These are phyloP conservation scores for Centella asiatica DNA, from an alignment of 129 eudicot genomes.

Conservation along the genomic window DNA sequence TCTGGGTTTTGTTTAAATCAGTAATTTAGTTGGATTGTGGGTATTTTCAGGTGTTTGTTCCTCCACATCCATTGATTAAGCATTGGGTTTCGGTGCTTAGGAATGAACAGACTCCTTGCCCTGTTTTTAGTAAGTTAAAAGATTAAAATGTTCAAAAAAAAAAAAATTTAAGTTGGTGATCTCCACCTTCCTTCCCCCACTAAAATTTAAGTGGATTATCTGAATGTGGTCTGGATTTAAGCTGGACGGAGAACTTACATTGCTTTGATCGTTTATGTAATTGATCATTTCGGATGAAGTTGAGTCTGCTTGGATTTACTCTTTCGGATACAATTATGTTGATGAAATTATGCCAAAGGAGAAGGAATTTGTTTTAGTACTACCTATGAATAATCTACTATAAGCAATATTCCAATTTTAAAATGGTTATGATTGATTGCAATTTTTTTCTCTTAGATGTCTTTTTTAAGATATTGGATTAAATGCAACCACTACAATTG, in stretches of 20 bases:
- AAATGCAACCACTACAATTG: not conserved
- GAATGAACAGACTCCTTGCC: slow-evolving; percentile 83
- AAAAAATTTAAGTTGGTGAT: too few species aligned
- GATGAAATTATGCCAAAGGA: not conserved
- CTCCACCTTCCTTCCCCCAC: too few species aligned
- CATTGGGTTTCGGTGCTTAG: slow-evolving; percentile 99
- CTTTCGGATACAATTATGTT: too few species aligned
- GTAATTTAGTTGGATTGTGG: not conserved
- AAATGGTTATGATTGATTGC: not conserved
- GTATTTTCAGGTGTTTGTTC: slow-evolving; percentile 68
- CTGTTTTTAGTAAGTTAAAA: slow-evolving; percentile 64
- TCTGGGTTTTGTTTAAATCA: not conserved
- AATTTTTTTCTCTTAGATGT: too few species aligned
- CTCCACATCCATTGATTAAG: slow-evolving; percentile 90
- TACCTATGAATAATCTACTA: not conserved
- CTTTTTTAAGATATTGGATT: too few species aligned
- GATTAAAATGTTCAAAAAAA: too few species aligned
- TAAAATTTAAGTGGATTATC: too few species aligned
- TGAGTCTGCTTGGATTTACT: not conserved
- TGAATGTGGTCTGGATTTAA: not conserved
- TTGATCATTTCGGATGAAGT: too few species aligned
- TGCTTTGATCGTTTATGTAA: too few species aligned
- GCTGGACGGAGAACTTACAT: not conserved
- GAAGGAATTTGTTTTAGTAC: too few species aligned
- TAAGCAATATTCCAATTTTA: not conserved